phyloP scores from a whole-genome alignment of 768 basidiomycete genomes.

The Coprinopsis cinerea region DNA sequence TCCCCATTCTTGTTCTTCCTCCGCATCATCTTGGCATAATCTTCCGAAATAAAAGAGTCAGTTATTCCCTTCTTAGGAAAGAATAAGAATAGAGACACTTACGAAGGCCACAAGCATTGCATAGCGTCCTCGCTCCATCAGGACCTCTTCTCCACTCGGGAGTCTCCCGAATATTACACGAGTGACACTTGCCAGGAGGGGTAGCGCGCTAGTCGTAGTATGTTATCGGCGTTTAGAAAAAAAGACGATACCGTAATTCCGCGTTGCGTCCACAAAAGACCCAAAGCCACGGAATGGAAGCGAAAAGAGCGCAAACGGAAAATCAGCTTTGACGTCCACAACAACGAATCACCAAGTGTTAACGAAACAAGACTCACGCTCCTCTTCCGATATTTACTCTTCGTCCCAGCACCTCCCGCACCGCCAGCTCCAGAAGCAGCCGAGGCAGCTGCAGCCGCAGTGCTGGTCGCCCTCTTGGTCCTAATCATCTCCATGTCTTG shows the following conservation, averaged over 20 bases:
- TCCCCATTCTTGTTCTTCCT: conserved; percentile 77
- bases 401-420: conserved; percentile 34
- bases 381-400: conserved; percentile 80
- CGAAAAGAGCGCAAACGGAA: too few relatives aligned
- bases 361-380: conserved; percentile 52
- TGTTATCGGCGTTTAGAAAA: background rate
- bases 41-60: too few relatives aligned
- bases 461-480: conserved; percentile 70
- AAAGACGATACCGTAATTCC: conserved; percentile 10
- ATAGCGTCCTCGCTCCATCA: conserved; percentile 77
- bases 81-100: conserved; percentile 27
- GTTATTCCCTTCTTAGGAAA: conserved; percentile 3
- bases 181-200: conserved; percentile 83
- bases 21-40: conserved; percentile 79
- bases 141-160: conserved; percentile 87
- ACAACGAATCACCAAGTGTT: too few relatives aligned
- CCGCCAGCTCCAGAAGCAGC: background rate
- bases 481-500: conserved; percentile 84
- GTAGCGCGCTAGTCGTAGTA: conserved; percentile 57
- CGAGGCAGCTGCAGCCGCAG: conserved; percentile 41
- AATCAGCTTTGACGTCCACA: too few relatives aligned
- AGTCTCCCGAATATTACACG: conserved; percentile 81
- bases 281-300: too few relatives aligned
- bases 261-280: too few relatives aligned
- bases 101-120: conserved; percentile 86